phyloP scores from a whole-genome alignment of 2,329 filamentous ascomycete genomes.

The Macroventuria anomochaeta region DNA sequence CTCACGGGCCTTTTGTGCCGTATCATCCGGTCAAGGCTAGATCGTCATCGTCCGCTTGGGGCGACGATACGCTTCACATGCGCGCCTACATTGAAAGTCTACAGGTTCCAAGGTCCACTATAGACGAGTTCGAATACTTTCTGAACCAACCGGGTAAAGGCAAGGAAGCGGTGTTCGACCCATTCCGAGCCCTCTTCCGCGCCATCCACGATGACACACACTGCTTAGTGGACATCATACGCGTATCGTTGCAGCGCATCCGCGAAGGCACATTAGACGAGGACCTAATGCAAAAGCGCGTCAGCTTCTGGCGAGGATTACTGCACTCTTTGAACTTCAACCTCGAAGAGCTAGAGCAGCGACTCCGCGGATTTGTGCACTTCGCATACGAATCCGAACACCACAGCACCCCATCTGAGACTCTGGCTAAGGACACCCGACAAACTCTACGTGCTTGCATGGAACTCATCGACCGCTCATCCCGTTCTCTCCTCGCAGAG shows the following conservation, averaged over 20 bases:
- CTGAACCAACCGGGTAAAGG: background rate
- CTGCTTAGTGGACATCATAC: slow-evolving; percentile 19
- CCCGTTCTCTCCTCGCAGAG: slow-evolving; percentile 46
- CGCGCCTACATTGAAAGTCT: slow-evolving; percentile 1
- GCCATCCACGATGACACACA: background rate
- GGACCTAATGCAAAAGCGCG: slow-evolving; percentile 23
- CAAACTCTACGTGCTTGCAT: background rate
- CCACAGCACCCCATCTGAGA: background rate
- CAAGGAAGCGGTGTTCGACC: background rate
- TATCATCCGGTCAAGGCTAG: slow-evolving; percentile 17
- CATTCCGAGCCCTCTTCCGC: background rate
- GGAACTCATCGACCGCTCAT: slow-evolving; percentile 29
- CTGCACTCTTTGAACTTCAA: slow-evolving; percentile 18
- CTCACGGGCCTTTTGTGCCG: slow-evolving; percentile 18
- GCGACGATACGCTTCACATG: background rate
- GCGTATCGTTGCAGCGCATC: slow-evolving; percentile 20
- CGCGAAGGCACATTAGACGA: slow-evolving; percentile 25
- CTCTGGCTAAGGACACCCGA: background rate
- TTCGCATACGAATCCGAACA: background rate
- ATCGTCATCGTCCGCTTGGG: slow-evolving; percentile 7
- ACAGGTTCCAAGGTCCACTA: background rate
- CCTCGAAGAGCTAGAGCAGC: slow-evolving; percentile 12
- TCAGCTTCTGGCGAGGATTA: slow-evolving; percentile 24
- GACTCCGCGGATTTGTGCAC: background rate
- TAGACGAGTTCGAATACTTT: slow-evolving; percentile 1